phyloP scores from a whole-genome alignment of 805 yeast genomes.

The Wickerhamomyces silvicola region DNA sequence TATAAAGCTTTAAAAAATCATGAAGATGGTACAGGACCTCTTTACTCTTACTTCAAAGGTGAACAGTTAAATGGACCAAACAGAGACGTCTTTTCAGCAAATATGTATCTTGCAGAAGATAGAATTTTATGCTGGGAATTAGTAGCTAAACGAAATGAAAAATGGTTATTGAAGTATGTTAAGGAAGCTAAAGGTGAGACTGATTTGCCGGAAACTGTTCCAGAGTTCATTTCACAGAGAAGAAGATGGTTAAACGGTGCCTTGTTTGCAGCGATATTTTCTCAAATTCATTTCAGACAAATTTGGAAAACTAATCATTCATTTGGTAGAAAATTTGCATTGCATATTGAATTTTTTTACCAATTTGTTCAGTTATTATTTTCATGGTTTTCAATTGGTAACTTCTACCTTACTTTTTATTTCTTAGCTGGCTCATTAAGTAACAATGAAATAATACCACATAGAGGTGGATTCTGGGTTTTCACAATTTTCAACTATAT shows the following conservation, averaged over 20 bases:
- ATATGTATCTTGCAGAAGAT: constrained; percentile 96
- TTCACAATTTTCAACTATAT: constrained; percentile 84
- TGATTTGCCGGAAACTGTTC: constrained; percentile 89
- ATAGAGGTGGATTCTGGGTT: constrained; percentile 73
- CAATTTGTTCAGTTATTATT: constrained; percentile 76
- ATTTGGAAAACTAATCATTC: constrained; percentile 91
- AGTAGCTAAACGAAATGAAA: constrained; percentile 75
- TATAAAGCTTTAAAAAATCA: constrained; percentile 81
- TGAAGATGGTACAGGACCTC: constrained; percentile 89
- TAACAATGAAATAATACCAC: constrained; percentile 41
- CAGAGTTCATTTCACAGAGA: constrained; percentile 94
- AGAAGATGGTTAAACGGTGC: constrained; percentile 99
- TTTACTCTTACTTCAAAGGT: constrained; percentile 84
- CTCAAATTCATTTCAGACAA: constrained; percentile 77
- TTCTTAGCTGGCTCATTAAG: constrained; percentile 85
- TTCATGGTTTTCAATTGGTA: constrained; percentile 88
- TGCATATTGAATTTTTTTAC: constrained; percentile 84
- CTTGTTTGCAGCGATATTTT: constrained; percentile 88
- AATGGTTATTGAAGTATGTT: constrained; percentile 89
- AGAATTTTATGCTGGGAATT: constrained; percentile 95
- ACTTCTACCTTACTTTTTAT: constrained; percentile 87
- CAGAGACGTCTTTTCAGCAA: constrained; percentile 86
- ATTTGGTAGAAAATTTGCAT: constrained; percentile 63
- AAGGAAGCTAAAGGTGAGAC: constrained; percentile 93
- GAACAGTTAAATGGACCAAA: constrained; percentile 54